These are phyloP conservation scores for Cruciata laevipes DNA, from an alignment of 257 asterid genomes.

Conservation along the genomic window DNA sequence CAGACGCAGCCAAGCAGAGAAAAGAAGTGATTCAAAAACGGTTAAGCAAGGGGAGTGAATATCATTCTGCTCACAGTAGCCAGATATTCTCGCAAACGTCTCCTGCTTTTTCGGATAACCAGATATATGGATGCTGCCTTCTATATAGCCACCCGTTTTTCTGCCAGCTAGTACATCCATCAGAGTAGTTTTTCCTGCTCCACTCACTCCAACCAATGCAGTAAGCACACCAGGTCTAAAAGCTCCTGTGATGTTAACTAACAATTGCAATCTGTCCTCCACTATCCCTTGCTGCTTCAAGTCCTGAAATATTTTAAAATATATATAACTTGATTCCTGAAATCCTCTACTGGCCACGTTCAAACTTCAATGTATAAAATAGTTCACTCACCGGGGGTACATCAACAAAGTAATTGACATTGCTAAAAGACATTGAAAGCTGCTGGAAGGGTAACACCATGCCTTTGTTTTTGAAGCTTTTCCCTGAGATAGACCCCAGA, in stretches of 20 bases:
- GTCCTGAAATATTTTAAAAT: slow-evolving; percentile 43
- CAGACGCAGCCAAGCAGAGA: slow-evolving; percentile 90
- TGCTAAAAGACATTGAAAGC: slow-evolving; percentile 80
- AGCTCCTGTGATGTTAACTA: slow-evolving; percentile 79
- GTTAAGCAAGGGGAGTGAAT: slow-evolving; percentile 95
- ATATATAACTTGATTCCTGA: neutral
- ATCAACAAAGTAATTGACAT: slow-evolving; percentile 81
- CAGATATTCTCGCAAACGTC: slow-evolving; percentile 93
- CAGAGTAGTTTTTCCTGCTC: slow-evolving; percentile 95
- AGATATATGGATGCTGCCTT: slow-evolving; percentile 73
- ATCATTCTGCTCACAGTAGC: slow-evolving; percentile 96
- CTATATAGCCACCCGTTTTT: slow-evolving; percentile 85
- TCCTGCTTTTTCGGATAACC: slow-evolving; percentile 89
- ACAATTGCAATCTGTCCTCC: slow-evolving; percentile 67
- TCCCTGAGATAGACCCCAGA: slow-evolving; percentile 40
- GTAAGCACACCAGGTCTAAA: slow-evolving; percentile 93
- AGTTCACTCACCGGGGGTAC: slow-evolving; percentile 63
- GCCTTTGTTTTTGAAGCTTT: slow-evolving; percentile 70
- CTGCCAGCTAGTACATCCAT: slow-evolving; percentile 98
- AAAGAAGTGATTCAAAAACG: slow-evolving; percentile 72
- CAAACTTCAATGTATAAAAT: slow-evolving; percentile 12
- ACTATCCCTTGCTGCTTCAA: slow-evolving; percentile 82
- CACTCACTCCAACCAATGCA: slow-evolving; percentile 92
- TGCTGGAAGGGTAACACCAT: slow-evolving; percentile 94
- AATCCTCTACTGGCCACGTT: slow-evolving; percentile 9